Evolutionary conservation across 2,329 filamentous ascomycete species (phyloP).

Genomic region (Diplodia mutila): DNA sequence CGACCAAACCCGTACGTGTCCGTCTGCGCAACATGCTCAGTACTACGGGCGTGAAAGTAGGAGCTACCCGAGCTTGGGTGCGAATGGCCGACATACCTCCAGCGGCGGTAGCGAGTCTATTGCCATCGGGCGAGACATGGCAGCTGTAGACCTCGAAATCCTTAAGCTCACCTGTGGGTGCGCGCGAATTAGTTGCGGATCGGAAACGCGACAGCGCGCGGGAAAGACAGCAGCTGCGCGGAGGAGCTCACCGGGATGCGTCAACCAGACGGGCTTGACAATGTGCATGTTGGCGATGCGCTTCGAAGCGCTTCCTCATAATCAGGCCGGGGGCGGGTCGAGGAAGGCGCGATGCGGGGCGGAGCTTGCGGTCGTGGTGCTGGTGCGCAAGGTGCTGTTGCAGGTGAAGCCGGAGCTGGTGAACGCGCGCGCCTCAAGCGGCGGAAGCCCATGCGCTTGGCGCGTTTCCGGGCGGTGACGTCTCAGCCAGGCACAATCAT

Average conservation of each 20-base stretch:
- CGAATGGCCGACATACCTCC: slow-evolving; percentile 65
- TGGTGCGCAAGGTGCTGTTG: slow-evolving; percentile 19
- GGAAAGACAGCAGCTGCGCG: background rate
- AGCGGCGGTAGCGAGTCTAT: slow-evolving; percentile 87
- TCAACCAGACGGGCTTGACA: slow-evolving; percentile 94
- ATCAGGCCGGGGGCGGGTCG: slow-evolving; percentile 14
- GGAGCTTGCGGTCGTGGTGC: background rate
- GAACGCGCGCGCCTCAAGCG: slow-evolving; percentile 16
- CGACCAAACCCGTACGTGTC: slow-evolving; percentile 96
- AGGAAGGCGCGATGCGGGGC: slow-evolving; percentile 8
- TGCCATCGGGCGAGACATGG: slow-evolving; percentile 93
- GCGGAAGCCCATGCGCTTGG: slow-evolving; percentile 18
- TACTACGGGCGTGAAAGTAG: slow-evolving; percentile 30
- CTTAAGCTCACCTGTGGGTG: slow-evolving; percentile 81
- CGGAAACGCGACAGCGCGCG: slow-evolving; percentile 29
- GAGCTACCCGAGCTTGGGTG: background rate
- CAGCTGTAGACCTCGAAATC: slow-evolving; percentile 99
- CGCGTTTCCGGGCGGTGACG: slow-evolving; percentile 21
- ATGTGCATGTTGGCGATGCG: slow-evolving; percentile 55
- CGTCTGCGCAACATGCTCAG: slow-evolving; percentile 62
- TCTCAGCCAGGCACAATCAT: slow-evolving; percentile 11
- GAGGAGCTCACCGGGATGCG: slow-evolving; percentile 73
- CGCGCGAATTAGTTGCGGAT: slow-evolving; percentile 27
- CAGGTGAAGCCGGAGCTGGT: slow-evolving; percentile 21
- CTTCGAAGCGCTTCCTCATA: slow-evolving; percentile 25